These are phyloP conservation scores for Coriolopsis trogii DNA, from an alignment of 1,284 basidiomycete species.

Conservation along the genomic window DNA sequence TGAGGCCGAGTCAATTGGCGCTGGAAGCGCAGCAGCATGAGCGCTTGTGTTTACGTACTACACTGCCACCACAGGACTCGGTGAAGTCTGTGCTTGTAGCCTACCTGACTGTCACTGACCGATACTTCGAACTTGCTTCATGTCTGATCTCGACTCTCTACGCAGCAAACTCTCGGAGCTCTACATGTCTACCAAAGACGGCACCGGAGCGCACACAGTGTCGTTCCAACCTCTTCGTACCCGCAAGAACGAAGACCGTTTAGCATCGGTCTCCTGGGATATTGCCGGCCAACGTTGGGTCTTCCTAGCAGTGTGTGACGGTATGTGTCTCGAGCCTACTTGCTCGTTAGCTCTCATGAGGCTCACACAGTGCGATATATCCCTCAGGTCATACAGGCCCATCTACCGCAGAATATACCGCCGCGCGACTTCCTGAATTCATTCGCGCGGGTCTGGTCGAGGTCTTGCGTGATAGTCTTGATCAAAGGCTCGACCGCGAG, in stretches of 20 bases:
- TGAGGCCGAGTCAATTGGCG: too few species aligned
- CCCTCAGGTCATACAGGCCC: background rate
- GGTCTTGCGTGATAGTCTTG: background rate
- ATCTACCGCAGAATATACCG: background rate
- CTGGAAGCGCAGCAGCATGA: too few species aligned
- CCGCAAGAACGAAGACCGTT: background rate
- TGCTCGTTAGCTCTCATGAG: background rate
- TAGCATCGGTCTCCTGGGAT: background rate
- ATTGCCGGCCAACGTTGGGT: conserved; percentile 2
- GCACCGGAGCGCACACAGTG: background rate
- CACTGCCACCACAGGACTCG: too few species aligned
- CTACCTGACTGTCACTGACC: too few species aligned
- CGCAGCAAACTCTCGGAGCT: background rate
- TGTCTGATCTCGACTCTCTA: background rate
- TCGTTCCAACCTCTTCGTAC: background rate
- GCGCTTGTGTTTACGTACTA: too few species aligned
- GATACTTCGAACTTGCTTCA: too few species aligned
- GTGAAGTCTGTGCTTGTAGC: too few species aligned
- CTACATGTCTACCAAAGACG: background rate
- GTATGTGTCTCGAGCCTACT: background rate
- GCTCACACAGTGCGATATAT: background rate
- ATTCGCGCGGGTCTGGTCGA: background rate
- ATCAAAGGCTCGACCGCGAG: background rate
- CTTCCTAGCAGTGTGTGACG: conserved; percentile 1
- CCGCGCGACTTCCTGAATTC: background rate